Evolutionary conservation across 2,329 filamentous ascomycete genomes (phyloP), one percentile per base, ranked within the genome.

Genomic region (Fusarium longipes): DNA sequence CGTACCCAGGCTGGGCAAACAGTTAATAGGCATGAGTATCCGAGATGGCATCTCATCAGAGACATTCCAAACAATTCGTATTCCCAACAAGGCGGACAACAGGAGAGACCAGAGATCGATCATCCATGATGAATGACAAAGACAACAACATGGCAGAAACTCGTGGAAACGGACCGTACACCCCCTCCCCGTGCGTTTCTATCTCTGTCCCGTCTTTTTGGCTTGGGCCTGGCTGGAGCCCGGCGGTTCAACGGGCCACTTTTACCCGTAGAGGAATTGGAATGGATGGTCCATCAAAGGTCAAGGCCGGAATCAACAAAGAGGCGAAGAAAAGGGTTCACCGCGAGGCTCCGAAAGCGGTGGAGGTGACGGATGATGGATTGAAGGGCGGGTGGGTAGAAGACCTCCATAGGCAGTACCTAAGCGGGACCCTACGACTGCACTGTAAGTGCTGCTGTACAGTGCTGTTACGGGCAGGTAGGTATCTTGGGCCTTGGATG

Each of bases 341-440:
- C 63, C 59, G 56, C 70, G 70, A 74, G 72, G 71, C 71, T 74
- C 72, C 72, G 72, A 74, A 73, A 74, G 69, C 72, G 72, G 71
- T 73, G 59, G 69, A 66, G 71, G 69, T 44, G 44, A 42, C 38
- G 53, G 35, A 61, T 32, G 45, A 57, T 43, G 57, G 57, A 33
- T 45, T 51, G 44, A 33, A 42, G 22, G 22, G 22, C 17, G 17
- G 45, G 45, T n/a, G n/a, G n/a, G n/a, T n/a, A n/a, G n/a, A n/a
- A n/a, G n/a, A n/a, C n/a, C n/a, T n/a, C n/a, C n/a, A n/a, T n/a
- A n/a, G n/a, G n/a, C n/a, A n/a, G n/a, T n/a, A n/a, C n/a, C n/a
- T n/a, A n/a, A n/a, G n/a, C 24, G 40, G 45, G 29, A 22, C 30
- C 45, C 32, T 48, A 22, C 54, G 47, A 43, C 29, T 40, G n/a